Evolutionary conservation across 2,329 filamentous ascomycete genomes (phyloP).

Genomic region (Epichloe brachyelytri): DNA sequence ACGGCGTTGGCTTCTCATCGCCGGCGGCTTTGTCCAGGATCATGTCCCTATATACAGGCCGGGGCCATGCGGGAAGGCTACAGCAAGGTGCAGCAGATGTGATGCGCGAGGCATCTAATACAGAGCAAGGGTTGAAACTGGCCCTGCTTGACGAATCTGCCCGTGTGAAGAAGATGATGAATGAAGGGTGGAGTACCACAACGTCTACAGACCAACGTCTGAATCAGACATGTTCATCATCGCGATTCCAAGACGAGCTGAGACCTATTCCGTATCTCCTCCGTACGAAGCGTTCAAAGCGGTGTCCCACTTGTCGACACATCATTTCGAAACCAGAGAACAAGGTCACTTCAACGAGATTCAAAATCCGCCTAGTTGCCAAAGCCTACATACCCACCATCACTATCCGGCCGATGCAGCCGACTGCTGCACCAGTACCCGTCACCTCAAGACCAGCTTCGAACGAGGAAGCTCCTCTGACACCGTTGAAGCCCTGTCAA

Average conservation of each 20-base stretch:
- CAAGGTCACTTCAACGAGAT: conserved; percentile 78
- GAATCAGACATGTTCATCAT: conserved; percentile 37
- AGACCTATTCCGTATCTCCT: conserved; percentile 73
- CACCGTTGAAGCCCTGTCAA: conserved; percentile 53
- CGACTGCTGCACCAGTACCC: conserved; percentile 22
- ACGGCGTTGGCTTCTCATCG: conserved; percentile 47
- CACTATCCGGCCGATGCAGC: conserved; percentile 51
- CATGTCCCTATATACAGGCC: conserved; percentile 77
- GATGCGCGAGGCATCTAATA: conserved; percentile 67
- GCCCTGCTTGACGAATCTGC: conserved; percentile 48
- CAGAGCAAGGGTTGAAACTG: conserved; percentile 58
- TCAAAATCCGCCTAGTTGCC: conserved; percentile 84
- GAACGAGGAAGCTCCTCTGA: conserved; percentile 24
- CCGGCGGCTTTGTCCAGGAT: conserved; percentile 75
- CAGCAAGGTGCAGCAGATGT: conserved; percentile 52
- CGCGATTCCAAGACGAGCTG: conserved; percentile 59
- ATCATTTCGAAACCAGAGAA: conserved; percentile 90
- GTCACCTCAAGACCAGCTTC: conserved; percentile 20
- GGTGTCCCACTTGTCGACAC: conserved; percentile 83
- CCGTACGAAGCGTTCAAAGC: conserved; percentile 84
- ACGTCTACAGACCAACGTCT: conserved; percentile 35
- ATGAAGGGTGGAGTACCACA: conserved; percentile 51
- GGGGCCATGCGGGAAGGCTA: conserved; percentile 48
- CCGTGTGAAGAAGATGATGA: conserved; percentile 46
- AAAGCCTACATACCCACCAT: conserved; percentile 78